Evolutionary conservation across 306 rosid species (phyloP), one percentile per base, ranked within the genome.

Genomic region (Fagus crenata): DNA sequence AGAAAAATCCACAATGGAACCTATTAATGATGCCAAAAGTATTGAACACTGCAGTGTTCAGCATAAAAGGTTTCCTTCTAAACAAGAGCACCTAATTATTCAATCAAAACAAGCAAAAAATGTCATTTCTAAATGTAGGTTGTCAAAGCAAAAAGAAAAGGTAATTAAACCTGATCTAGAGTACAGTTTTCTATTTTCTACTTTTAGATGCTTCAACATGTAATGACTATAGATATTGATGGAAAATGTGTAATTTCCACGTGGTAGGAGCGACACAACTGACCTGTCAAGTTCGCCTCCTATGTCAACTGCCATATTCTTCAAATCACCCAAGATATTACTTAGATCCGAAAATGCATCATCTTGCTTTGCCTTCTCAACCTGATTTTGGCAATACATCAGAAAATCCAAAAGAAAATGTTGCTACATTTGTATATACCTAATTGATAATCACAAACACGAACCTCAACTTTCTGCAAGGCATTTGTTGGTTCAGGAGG

Each of bases 321-420:
- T 96, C 91, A 96, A 85, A 86, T 93, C 99, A 28, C 97, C 99
- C 83, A 96, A 79, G 67, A 96, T 91, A 67, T 87, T 82, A 81
- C 99, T 96, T 42, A 96, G 74, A 83, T 89, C 98, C 6, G 89
- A 80, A 42, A 96, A 93, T 67, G 81, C 96, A 77, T 89, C 93
- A 35, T 96, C 99, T 90, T 96, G 99, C 76, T 91, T 93, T 59
- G 86, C 77, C 85, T 90, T 93, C 89, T 96, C 97, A 37, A 33
- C 33, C 99, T 92, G 85, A 33, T 53, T 59, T 12, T 67, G 35
- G 39, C 35, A 54, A 81, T 56, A 61, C 7, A n/a, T 41, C 6
- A 68, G 43, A 68, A 36, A 78, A 37, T 72, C 33, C 40, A 64
- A 35, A 67, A 67, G 46, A 73, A 79, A 55, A 78, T 53, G 61